A percentile compares a stretch with the other conserved stretches of the same genome.
phyloP scores from a whole-genome alignment of 2,329 filamentous ascomycete species.

The Penicillium sp. region DNA sequence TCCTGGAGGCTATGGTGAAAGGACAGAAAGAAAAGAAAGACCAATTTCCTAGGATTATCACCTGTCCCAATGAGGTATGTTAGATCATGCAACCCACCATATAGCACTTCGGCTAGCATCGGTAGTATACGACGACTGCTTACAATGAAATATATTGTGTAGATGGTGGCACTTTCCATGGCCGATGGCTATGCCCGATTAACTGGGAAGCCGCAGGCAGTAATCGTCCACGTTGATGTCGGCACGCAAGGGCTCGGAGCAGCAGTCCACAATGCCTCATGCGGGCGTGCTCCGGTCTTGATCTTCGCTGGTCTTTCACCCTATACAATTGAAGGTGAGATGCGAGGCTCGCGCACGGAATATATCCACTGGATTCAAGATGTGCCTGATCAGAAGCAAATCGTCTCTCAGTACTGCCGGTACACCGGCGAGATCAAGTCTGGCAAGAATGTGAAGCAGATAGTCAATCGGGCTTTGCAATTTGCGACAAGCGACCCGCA shows the following conservation, averaged over 20 bases:
- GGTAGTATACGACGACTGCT: slow-evolving; percentile 1
- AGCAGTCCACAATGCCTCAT: slow-evolving; percentile 76
- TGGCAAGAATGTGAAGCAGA: slow-evolving; percentile 82
- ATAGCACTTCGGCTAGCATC: slow-evolving; percentile 10
- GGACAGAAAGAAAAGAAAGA: slow-evolving; percentile 65
- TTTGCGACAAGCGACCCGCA: slow-evolving; percentile 75
- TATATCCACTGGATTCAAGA: slow-evolving; percentile 88
- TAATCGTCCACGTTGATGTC: slow-evolving; percentile 79
- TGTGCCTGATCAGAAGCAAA: slow-evolving; percentile 76
- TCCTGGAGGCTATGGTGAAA: slow-evolving; percentile 78
- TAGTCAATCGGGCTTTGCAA: slow-evolving; percentile 79
- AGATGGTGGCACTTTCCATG: slow-evolving; percentile 85
- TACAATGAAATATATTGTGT: background rate
- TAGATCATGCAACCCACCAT: background rate
- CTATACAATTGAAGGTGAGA: slow-evolving; percentile 74
- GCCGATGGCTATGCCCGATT: slow-evolving; percentile 76
- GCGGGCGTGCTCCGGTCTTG: slow-evolving; percentile 70
- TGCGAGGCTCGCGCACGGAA: slow-evolving; percentile 73
- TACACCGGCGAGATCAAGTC: slow-evolving; percentile 81
- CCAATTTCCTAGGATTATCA: slow-evolving; percentile 71
- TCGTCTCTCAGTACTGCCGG: slow-evolving; percentile 80
- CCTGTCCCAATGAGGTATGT: slow-evolving; percentile 73
- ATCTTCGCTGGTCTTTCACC: slow-evolving; percentile 78
- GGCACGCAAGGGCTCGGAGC: slow-evolving; percentile 76
- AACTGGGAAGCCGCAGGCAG: slow-evolving; percentile 70